Conservation (phyloP, 1,284 basidiomycete genomes). For the Inonotus obliquus region DNA sequence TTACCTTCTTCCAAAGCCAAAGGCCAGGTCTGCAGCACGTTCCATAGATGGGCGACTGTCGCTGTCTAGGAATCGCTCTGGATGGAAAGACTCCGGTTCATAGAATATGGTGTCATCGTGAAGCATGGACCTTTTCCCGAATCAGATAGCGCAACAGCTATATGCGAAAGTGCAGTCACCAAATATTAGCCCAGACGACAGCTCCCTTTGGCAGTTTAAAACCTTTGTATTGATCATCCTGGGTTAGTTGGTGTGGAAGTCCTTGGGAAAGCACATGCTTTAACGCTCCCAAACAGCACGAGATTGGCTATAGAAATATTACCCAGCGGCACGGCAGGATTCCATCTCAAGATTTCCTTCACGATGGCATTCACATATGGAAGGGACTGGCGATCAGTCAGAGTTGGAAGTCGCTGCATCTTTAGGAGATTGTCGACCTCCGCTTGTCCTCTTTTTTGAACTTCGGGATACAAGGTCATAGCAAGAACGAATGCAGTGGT, state of each 20-base stretch:
- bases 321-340: constrained; percentile 21
- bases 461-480: constrained; percentile 21
- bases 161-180: constrained; percentile 21
- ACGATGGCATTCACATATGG: constrained; percentile 35
- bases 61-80: constrained; percentile 16
- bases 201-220: constrained; percentile 27
- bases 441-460: constrained; percentile 21
- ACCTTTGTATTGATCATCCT: constrained; percentile 28
- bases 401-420: constrained; percentile 29
- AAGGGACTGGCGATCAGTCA: constrained; percentile 28
- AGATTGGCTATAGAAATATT: not conserved
- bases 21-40: constrained; percentile 16
- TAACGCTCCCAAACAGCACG: not conserved
- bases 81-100: constrained; percentile 18
- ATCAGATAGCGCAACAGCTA: not conserved
- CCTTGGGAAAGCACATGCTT: constrained; percentile 13
- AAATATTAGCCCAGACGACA: constrained; percentile 33
- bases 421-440: constrained; percentile 34
- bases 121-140: constrained; percentile 18
- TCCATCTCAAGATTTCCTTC: constrained; percentile 21
- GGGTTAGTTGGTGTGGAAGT: constrained; percentile 27
- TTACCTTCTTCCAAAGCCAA: constrained; percentile 28
- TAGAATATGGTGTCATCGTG: constrained; percentile 17
- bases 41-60: not conserved
- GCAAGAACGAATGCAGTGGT: constrained; percentile 24